These are phyloP conservation scores for Leishmania mexicana DNA, from an alignment of 208 protist species.

Conservation along the genomic window DNA sequence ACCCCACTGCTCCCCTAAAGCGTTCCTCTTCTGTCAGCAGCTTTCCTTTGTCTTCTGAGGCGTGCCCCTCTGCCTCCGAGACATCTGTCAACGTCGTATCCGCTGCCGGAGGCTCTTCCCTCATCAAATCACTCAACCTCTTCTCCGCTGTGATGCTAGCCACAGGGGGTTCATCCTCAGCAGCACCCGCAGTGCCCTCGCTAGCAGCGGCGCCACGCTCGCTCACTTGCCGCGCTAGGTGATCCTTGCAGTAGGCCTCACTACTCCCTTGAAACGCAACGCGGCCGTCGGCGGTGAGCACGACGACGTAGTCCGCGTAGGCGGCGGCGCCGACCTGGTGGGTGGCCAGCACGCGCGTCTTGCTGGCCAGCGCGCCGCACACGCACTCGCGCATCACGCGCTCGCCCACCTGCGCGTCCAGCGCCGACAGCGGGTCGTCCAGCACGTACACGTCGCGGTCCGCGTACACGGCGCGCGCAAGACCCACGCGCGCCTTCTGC, in stretches of 20 bases:
- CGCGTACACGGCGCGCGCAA: constrained; percentile 84
- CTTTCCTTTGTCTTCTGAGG: not conserved
- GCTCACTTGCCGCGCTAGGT: not conserved
- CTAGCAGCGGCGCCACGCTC: not conserved
- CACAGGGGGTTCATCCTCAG: not conserved
- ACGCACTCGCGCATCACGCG: constrained; percentile 57
- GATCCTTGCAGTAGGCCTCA: not conserved
- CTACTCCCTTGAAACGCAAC: constrained; percentile 48
- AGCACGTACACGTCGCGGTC: constrained; percentile 84
- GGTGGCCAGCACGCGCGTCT: constrained; percentile 92
- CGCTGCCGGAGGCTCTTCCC: not conserved
- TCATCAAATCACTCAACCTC: not conserved
- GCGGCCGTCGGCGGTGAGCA: constrained; percentile 49
- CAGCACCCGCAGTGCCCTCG: too few species aligned
- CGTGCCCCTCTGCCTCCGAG: not conserved
- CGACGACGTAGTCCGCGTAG: constrained; percentile 83
- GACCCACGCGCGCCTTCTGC: constrained; percentile 75
- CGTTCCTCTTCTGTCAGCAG: constrained; percentile 15
- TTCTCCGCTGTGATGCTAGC: too few species aligned
- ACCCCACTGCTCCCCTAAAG: constrained; percentile 39
- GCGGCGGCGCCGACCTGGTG: constrained; percentile 90
- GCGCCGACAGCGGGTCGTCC: constrained; percentile 93
- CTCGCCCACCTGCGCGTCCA: constrained; percentile 87
- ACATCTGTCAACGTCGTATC: not conserved
- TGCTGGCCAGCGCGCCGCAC: constrained; percentile 61